Evolutionary conservation across 495 filamentous ascomycete genomes (phyloP), one percentile per base, ranked within the genome.

Genomic region (Penicillium antarcticum): DNA sequence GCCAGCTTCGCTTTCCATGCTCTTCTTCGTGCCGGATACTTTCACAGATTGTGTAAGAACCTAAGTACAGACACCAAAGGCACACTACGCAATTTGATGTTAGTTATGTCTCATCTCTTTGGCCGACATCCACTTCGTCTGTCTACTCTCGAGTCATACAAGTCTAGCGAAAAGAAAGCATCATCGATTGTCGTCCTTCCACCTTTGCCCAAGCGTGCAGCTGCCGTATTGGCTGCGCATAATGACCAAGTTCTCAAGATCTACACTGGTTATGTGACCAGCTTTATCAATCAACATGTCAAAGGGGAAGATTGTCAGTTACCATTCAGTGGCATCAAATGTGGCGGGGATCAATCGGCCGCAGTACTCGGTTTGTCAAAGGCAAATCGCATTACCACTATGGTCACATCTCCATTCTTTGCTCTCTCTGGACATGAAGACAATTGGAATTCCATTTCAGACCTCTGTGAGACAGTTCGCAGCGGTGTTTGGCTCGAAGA

Each of bases 1-100:
- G 80, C 80, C 0, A 79, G 77, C 29, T 92, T 90, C 54, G 84
- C 86, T 0, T 86, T 91, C 62, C 87, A 92, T 56, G 80, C 86
- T 2, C 74, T 92, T 2, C 65, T 92, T 5, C 81, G 76, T 45
- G 75, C 69, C 17, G 86, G 85, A 0, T 88, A 86, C 56, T 87
- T 91, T 61, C 80, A 87, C 54, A 57, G 68, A 4, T 57, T 91
- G 0, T 87, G 84, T 52, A 72, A 1, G 63, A 78, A 10, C 69
- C 87, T 17, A 46, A 71, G 16, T 21, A 53, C 4, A 60, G 57
- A 2, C 60, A 71, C 3, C 56, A 73, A 4, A n/a, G n/a, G n/a
- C n/a, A n/a, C n/a, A 35, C 51, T 5, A 76, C 75, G 0, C 43
- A 82, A 4, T 67, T 66, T 91, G 34, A 82, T 90, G 70, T 65